Evolutionary conservation across 306 rosid species (phyloP).

Genomic region (Fragaria ananassa): DNA sequence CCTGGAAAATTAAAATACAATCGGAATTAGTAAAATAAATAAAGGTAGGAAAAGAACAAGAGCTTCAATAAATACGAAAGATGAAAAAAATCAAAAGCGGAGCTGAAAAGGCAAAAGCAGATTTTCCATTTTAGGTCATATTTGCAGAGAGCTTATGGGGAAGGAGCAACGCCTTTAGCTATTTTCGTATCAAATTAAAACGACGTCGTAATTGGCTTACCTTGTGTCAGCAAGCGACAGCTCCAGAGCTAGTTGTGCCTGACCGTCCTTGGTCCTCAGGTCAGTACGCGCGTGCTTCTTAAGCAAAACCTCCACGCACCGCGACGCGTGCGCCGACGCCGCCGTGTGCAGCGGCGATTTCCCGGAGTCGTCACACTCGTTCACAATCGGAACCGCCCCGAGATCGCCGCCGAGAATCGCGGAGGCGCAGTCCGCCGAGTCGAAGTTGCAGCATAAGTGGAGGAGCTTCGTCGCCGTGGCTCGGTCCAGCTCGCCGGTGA

Average conservation of each 20-base stretch:
- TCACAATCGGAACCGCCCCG: conserved; percentile 29
- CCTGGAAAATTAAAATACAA: conserved; percentile 30
- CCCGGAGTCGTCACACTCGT: conserved; percentile 32
- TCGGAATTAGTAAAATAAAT: too few relatives aligned
- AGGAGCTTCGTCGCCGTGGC: conserved; percentile 31
- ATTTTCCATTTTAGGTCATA: conserved; percentile 8
- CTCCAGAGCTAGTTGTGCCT: conserved; percentile 37
- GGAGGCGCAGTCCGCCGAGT: conserved; percentile 35
- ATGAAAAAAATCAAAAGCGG: background rate
- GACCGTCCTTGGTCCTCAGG: conserved; percentile 36
- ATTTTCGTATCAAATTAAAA: conserved; percentile 23
- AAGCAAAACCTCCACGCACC: conserved; percentile 41
- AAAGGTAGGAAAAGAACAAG: background rate
- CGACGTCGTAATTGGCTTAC: conserved; percentile 30
- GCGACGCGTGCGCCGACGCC: conserved; percentile 34
- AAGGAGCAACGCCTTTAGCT: conserved; percentile 20
- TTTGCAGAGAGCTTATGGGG: conserved; percentile 14
- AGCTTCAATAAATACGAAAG: background rate
- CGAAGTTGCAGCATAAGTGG: conserved; percentile 39
- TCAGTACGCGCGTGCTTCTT: conserved; percentile 39
- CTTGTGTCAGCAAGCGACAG: conserved; percentile 37
- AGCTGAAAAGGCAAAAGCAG: conserved; percentile 13
- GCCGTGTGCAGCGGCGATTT: conserved; percentile 37
- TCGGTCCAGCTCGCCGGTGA: conserved; percentile 21
- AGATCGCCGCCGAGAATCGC: conserved; percentile 35